Evolutionary conservation across 2,329 filamentous ascomycete genomes (phyloP), one percentile per base, ranked within the genome.

Genomic region (Aspergillus flavus): DNA sequence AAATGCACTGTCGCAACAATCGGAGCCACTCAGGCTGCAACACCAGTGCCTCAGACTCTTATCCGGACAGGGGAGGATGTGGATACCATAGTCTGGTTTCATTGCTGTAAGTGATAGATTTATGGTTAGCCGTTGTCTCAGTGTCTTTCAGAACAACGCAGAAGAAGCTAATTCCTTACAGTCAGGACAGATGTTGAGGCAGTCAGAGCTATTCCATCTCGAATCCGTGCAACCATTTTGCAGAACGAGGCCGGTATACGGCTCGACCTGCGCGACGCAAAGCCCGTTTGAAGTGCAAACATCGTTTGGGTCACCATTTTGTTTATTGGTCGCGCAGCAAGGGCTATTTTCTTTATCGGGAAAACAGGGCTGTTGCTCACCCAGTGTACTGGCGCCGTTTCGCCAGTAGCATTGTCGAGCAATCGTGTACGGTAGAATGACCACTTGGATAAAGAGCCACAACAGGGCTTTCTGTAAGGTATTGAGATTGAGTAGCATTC

Each of bases 1-100:
- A 21, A 43, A 56, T 16, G 57, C 61, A 14, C 53, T 12, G 4
- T 45, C 57, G 50, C 61, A 63, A 52, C 61, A 63, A 36, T 63
- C 34, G 6, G 57, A 46, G 6, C 61, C 61, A 28, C 36, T 57
- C 6, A 23, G 3, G 26, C 61, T 63, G 23, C 61, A 63, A 21
- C 61, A 63, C 61, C 61, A 63, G 28, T 58, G 60, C 26, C n/a
- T 36, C n/a, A 32, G 23, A 16, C 32, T 36, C 23, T 36, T 58
- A 21, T 36, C 41, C 2, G 55, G 34, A n/a, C 60, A 58, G 4
- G 60, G 60, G 2, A 62, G 55, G n/a, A 62, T 23, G 19, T 58
- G 55, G n/a, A 62, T 54, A 2, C 54, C 60, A 16, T 28, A 46
- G 28, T 46, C 41, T n/a, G 41, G 19, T 32, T 48, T 58, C 43